phyloP scores from a whole-genome alignment of 2,329 filamentous ascomycete species.

The Trichoderma lentiforme region DNA sequence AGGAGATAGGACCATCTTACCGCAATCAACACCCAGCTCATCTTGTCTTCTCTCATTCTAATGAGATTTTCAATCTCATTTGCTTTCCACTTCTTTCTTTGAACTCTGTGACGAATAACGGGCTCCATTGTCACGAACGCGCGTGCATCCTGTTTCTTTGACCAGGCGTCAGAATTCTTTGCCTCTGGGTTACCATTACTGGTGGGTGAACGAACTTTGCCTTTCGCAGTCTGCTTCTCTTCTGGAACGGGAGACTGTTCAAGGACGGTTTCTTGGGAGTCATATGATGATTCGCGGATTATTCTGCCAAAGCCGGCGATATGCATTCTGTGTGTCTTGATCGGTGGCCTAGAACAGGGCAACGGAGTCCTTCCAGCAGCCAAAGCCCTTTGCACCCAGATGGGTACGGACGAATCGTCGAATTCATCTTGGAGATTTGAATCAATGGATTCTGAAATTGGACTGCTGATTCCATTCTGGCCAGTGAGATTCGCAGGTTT shows the following conservation, averaged over 20 bases:
- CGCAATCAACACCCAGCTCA: not conserved
- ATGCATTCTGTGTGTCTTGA: not conserved
- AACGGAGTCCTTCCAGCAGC: not conserved
- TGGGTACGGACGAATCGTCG: not conserved
- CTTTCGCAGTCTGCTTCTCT: not conserved
- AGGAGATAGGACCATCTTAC: not conserved
- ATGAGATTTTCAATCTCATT: not conserved
- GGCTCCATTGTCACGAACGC: not conserved
- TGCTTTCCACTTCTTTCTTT: not conserved
- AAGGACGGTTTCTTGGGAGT: not conserved
- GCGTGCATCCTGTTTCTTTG: not conserved
- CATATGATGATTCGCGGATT: not conserved
- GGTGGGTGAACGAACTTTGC: not conserved
- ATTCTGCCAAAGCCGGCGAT: not conserved
- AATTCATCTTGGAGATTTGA: not conserved
- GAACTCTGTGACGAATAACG: fast-evolving
- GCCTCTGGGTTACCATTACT: not conserved
- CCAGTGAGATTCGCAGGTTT: not conserved
- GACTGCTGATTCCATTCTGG: not conserved
- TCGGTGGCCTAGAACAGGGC: not conserved
- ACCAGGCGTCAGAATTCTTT: not conserved
- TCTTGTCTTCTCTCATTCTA: not conserved
- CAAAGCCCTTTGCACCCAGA: not conserved
- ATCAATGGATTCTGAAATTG: not conserved
- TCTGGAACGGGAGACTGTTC: not conserved